Conservation (phyloP, 75 land plant genomes). For the Picea sitchensis region DNA sequence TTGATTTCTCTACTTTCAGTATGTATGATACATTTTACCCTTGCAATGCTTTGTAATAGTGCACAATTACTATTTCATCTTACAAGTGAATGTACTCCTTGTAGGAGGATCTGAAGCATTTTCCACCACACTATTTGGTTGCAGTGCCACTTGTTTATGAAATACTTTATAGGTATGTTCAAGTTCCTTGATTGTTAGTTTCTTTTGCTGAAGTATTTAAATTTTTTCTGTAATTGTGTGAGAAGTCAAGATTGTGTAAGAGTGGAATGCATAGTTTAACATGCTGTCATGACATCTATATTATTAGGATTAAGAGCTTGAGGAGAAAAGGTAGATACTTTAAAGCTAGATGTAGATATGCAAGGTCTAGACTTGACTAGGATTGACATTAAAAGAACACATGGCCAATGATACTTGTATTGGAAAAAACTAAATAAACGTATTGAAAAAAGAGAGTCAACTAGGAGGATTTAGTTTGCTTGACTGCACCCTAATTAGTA, state of each 20-base stretch:
- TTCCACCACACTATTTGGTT: conserved; percentile 75
- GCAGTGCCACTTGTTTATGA: conserved; percentile 90
- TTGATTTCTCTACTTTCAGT: neutral
- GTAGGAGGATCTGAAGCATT: conserved; percentile 71
- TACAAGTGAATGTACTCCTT: conserved; percentile 3
- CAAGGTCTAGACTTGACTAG: neutral
- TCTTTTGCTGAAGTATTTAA: neutral
- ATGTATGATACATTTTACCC: neutral
- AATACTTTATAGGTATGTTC: conserved; percentile 72
- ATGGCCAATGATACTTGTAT: neutral
- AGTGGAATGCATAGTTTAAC: neutral
- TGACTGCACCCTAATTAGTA: neutral
- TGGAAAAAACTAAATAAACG: neutral
- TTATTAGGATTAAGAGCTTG: neutral
- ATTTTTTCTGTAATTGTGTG: neutral
- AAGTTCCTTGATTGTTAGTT: neutral
- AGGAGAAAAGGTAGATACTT: neutral
- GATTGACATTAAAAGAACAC: neutral
- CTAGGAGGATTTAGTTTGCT: neutral
- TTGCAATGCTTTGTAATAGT: neutral
- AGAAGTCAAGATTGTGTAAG: neutral
- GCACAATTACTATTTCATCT: neutral
- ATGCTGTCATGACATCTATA: neutral
- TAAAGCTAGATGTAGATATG: neutral
- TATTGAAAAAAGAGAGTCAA: neutral